phyloP scores from a whole-genome alignment of 495 filamentous ascomycete species.

The Aspergillus egyptiacus region DNA sequence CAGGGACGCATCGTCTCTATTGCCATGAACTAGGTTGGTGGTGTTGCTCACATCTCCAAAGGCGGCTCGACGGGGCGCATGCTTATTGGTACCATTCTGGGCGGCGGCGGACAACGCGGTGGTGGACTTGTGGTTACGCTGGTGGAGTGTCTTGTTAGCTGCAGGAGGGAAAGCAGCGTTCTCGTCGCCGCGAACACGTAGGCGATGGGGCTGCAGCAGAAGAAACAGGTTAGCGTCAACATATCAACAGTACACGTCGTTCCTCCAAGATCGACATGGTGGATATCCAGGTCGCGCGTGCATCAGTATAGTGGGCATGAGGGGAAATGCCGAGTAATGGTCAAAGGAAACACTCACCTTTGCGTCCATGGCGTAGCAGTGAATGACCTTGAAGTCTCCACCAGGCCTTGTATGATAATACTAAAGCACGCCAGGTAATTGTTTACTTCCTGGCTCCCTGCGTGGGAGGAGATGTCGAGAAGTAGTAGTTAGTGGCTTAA shows the following conservation, averaged over 20 bases:
- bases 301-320: neutral
- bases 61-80: slow-evolving; percentile 63
- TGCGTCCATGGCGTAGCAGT: slow-evolving; percentile 33
- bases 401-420: slow-evolving; percentile 8
- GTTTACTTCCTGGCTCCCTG: slow-evolving; percentile 27
- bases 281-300: slow-evolving; percentile 11
- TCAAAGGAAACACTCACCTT: slow-evolving; percentile 31
- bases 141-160: slow-evolving; percentile 58
- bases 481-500: neutral
- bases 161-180: slow-evolving; percentile 52
- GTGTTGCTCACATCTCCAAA: slow-evolving; percentile 80
- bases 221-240: neutral
- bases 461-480: slow-evolving; percentile 12
- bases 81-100: slow-evolving; percentile 55
- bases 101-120: slow-evolving; percentile 56
- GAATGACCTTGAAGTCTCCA: slow-evolving; percentile 7
- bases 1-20: slow-evolving; percentile 48
- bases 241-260: neutral
- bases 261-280: neutral
- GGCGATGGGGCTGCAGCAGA: slow-evolving; percentile 62
- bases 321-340: neutral
- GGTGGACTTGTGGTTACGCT: slow-evolving; percentile 70
- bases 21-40: slow-evolving; percentile 43
- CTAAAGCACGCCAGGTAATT: slow-evolving; percentile 15
- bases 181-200: slow-evolving; percentile 68